A percentile compares a stretch with the other conserved stretches of the same genome.
Evolutionary conservation across 2,329 filamentous ascomycete species (phyloP).

Genomic region (Microsporum ferrugineum): DNA sequence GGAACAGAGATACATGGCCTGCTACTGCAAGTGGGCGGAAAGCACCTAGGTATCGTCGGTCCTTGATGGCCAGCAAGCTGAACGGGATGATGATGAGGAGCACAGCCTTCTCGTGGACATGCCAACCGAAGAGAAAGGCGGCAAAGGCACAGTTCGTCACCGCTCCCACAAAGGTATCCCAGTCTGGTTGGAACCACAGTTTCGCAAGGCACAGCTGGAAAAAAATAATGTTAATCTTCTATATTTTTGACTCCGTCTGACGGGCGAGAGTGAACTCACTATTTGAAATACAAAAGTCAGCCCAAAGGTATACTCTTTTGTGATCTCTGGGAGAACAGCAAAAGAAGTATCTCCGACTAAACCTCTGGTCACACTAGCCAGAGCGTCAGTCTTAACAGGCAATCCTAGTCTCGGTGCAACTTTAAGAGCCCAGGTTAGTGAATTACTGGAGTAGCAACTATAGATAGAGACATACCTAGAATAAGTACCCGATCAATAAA

Average conservation of each 20-base stretch:
- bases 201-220: constrained; percentile 60
- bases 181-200: constrained; percentile 67
- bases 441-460: not conserved
- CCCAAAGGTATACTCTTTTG: constrained; percentile 65
- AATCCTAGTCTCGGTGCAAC: constrained; percentile 74
- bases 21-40: constrained; percentile 87
- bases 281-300: constrained; percentile 74
- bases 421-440: constrained; percentile 23
- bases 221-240: constrained; percentile 12
- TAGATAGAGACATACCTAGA: constrained; percentile 47
- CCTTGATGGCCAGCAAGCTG: constrained; percentile 78
- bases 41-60: constrained; percentile 79
- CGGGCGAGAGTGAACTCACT: constrained; percentile 29
- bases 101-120: constrained; percentile 96
- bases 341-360: constrained; percentile 90
- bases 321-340: constrained; percentile 79
- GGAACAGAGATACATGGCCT: constrained; percentile 90
- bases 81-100: constrained; percentile 91
- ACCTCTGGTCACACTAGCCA: constrained; percentile 83
- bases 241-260: not conserved
- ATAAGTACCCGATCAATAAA: constrained; percentile 79
- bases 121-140: constrained; percentile 96
- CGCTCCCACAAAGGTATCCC: constrained; percentile 80
- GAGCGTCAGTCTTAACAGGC: constrained; percentile 57
- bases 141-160: constrained; percentile 90